Base-by-base conservation (phyloP, 805 yeast genomes). In the Nakazawaea populi region DNA sequence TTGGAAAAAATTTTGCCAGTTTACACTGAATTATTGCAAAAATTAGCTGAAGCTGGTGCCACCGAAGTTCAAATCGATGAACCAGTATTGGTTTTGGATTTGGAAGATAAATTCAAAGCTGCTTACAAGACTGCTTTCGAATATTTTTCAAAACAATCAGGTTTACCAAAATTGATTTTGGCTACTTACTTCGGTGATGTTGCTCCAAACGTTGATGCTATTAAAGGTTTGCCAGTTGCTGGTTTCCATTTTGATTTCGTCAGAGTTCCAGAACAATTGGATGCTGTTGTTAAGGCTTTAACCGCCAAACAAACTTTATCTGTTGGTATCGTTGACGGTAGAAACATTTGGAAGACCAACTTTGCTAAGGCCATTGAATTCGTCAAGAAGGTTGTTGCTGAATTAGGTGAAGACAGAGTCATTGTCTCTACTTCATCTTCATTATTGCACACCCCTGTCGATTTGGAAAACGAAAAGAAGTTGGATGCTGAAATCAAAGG, bases 291-390 rank as follows among this genome's bases (percentile, higher is more conserved):
- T 55, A 74, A 79, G 53, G 76, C 87, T 65, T 74, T 92, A 54
- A 69, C 77, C 59, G 80, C 75, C 57, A 74, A 82, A 59, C 96
- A 94, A 79, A 75, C 78, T 57, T 79, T 94, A 68, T 92, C 98
- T 56, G 96, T 87, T 60, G 99, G 99, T 89, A 82, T 94, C 64
- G 91, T 94, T 66, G 95, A 90, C 67, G 99, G 99, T 77, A 90
- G 99, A 83, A 94, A 94, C 85, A 89, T 94, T 76, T 94, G 99
- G 99, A 94, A 94, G 83, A 86, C 96, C 73, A 87, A 94, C 80
- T 89, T 86, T 68, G 71, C 94, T 67, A 83, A 83, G 75, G 95
- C 99, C 60, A 75, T 90, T 67, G 87, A 74, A 57, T 69, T 86
- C 58, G 96, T 89, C 64, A 77, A 85, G 70, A 79, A 82, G 73